Evolutionary conservation across 257 asterid genomes (phyloP), one percentile per base, ranked within the genome.

Genomic region (Scutellaria baicalensis): DNA sequence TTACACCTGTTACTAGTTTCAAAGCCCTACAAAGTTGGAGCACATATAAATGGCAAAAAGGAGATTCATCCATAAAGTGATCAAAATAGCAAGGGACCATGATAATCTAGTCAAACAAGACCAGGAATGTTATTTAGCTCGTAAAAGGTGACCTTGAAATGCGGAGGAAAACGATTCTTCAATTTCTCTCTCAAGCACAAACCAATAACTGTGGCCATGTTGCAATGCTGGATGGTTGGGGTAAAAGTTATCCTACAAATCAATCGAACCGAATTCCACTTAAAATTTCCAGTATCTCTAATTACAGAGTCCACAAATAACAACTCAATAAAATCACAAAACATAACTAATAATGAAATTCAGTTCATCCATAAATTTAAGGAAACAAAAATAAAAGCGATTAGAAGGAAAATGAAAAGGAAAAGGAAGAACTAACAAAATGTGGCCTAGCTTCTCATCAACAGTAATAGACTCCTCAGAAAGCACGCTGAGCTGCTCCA

Each of bases 201-300:
- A 59, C 98, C 98, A 65, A 93, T 90, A 1, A 90, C 95, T 0
- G 89, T 84, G 1, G 98, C 95, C 98, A 93, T 87, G 83, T 83
- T 93, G 88, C 98, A 90, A 69, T 93, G 97, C 78, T 87, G 96
- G 67, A 93, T 88, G n/a, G 98, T 93, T 6, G 98, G 97, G 3
- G 90, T 93, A 87, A 93, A 93, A 55, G 91, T 88, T 50, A 93
- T 82, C 95, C 98, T 92, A n/a, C 61, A 71, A 51, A 66, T 18
- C 20, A 56, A 57, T 1, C 38, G 8, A 38, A 36, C 9, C 4
- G 20, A 59, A 14, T 44, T 44, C 50, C 17, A 44, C 50, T 44
- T 43, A 43, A 43, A 8, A 43, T 9, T 43, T 43, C 33, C 43
- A 13, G 21, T 51, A 21, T 17, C n/a, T 20, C 12, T n/a, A 51